Evolutionary conservation across 2,329 filamentous ascomycete species (phyloP), one percentile per base, ranked within the genome.

Genomic region (Capronia epimyces): DNA sequence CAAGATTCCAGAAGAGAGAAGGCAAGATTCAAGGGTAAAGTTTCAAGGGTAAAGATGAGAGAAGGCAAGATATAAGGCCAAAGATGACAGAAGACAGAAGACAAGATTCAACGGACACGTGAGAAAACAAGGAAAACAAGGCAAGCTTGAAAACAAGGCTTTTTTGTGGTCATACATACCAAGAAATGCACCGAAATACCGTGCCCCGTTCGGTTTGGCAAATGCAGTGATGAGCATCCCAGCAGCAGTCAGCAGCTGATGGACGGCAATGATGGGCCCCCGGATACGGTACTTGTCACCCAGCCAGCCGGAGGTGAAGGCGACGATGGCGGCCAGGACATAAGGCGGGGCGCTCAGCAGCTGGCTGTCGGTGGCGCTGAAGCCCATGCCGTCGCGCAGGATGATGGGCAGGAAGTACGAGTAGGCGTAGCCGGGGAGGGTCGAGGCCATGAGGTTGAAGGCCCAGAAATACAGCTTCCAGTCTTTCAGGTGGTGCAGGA

Each of bases 321-420:
- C 66, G 50, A 65, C 58, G 3, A 69, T 56, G 1, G 65, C 68
- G 13, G 67, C 67, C 12, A 66, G 32, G 24, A 66, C 57, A 53
- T 69, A 67, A 12, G 66, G 67, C 2, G 67, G 63, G 16, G 64
- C 62, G 10, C 56, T 59, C 4, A 67, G 62, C 25, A 63, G 61
- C 46, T 70, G 67, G 7, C 60, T 55, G 44, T 65, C 56, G 0
- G 61, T 64, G 2, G 58, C 63, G 13, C 55, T 62, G 51, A 65
- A 70, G 0, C 67, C 68, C 64, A 71, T 65, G 6, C 65, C 63
- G 8, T 60, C 53, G 10, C 58, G 61, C 6, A 71, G 56, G 27
- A 70, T 69, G 43, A 70, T 64, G 2, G 68, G 67, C 3, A 68
- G 61, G 56, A 70, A 70, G 52, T 68, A 69, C 42, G 60, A 60